Conservation (phyloP, 2,329 filamentous ascomycete species). For the Thielaviopsis populi region DNA sequence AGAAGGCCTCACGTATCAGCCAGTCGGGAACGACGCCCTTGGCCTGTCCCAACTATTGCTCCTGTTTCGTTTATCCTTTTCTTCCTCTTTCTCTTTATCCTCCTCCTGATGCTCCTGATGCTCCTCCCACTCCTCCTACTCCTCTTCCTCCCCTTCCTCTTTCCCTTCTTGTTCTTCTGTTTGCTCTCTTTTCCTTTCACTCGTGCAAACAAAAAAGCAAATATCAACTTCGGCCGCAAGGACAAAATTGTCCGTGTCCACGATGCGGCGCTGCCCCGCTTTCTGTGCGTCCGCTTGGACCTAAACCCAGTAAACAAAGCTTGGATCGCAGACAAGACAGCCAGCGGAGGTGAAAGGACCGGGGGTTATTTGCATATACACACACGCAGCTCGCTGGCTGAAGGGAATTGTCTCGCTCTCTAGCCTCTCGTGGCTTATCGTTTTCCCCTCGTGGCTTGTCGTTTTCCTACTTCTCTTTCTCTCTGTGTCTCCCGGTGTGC, state of each 20-base stretch:
- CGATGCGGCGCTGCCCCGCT: not conserved
- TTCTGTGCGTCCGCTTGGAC: not conserved
- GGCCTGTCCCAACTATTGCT: too few relatives aligned
- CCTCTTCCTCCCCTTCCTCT: not conserved
- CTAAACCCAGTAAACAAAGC: not conserved
- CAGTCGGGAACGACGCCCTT: too few relatives aligned
- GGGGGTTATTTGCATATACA: not conserved
- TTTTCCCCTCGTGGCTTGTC: too few relatives aligned
- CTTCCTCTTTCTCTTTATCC: not conserved
- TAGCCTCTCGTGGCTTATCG: too few relatives aligned
- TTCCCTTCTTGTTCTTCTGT: not conserved
- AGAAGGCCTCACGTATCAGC: too few relatives aligned
- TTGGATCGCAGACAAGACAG: not conserved
- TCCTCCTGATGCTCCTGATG: too few relatives aligned
- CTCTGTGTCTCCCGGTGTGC: too few relatives aligned
- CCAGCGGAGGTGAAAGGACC: not conserved
- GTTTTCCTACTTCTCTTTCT: too few relatives aligned
- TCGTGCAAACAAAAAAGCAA: not conserved
- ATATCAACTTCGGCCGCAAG: not conserved
- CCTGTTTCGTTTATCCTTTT: not conserved
- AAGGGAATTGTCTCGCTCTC: too few relatives aligned
- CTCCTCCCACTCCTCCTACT: too few relatives aligned
- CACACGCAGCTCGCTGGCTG: too few relatives aligned
- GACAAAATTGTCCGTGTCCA: slow-evolving; percentile 1
- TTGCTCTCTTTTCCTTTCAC: not conserved